A percentile compares a stretch with the other conserved stretches of the same genome.
Evolutionary conservation across 805 yeast species (phyloP).

Genomic region (Ogataea chonburiensis): DNA sequence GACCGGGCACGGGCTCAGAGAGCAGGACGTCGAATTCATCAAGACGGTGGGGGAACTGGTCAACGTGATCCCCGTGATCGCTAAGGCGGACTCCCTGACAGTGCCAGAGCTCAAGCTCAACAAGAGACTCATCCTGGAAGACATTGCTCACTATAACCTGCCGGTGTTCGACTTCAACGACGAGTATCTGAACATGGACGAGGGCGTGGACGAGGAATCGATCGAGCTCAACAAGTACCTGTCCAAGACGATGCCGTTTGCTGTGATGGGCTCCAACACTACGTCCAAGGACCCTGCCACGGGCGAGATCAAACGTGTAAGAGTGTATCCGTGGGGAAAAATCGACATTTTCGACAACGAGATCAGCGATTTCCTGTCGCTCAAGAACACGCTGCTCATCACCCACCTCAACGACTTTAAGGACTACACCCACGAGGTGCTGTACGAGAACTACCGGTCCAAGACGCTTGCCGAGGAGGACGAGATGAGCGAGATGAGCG

Average conservation of each 20-base stretch:
- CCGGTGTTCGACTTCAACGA: slow-evolving; percentile 78
- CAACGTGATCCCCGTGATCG: slow-evolving; percentile 79
- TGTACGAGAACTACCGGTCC: slow-evolving; percentile 88
- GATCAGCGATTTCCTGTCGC: slow-evolving; percentile 73
- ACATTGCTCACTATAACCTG: slow-evolving; percentile 64
- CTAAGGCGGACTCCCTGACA: slow-evolving; percentile 79
- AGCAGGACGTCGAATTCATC: slow-evolving; percentile 73
- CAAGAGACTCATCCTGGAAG: slow-evolving; percentile 73
- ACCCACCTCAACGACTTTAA: slow-evolving; percentile 86
- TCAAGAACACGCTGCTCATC: slow-evolving; percentile 76
- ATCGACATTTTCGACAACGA: slow-evolving; percentile 61
- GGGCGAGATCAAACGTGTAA: slow-evolving; percentile 43
- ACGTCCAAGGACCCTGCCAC: slow-evolving; percentile 34
- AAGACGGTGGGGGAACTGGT: slow-evolving; percentile 65
- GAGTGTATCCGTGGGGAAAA: slow-evolving; percentile 70
- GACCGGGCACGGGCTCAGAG: slow-evolving; percentile 64
- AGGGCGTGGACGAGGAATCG: slow-evolving; percentile 32
- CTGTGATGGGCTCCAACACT: slow-evolving; percentile 59
- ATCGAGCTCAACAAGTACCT: slow-evolving; percentile 36
- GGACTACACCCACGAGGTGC: slow-evolving; percentile 81
- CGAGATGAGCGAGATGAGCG: slow-evolving; percentile 10
- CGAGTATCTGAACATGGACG: slow-evolving; percentile 43
- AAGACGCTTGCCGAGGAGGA: slow-evolving; percentile 37
- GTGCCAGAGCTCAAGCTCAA: slow-evolving; percentile 65
- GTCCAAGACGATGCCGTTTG: slow-evolving; percentile 57